Evolutionary conservation across 306 rosid genomes (phyloP).

Genomic region (Oemleria cerasiformis): DNA sequence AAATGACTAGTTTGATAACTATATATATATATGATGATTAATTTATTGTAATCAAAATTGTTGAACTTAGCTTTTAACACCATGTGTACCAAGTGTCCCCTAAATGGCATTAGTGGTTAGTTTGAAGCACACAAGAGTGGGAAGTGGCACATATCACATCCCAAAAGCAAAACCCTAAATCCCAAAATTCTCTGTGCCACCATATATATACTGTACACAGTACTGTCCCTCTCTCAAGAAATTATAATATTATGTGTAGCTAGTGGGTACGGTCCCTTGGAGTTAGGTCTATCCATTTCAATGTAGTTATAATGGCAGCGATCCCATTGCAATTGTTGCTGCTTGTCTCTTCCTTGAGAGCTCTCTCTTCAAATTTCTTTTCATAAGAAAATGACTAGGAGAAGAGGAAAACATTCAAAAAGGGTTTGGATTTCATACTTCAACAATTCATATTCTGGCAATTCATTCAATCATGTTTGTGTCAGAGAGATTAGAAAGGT

Average conservation of each 20-base stretch:
- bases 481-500: constrained; percentile 23
- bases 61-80: constrained; percentile 2
- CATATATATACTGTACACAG: background rate
- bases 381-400: constrained; percentile 34
- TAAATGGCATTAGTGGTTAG: constrained; percentile 28
- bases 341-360: constrained; percentile 28
- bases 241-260: background rate
- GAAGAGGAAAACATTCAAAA: constrained; percentile 28
- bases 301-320: constrained; percentile 18
- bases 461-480: background rate
- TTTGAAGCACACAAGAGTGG: background rate
- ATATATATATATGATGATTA: too few species aligned
- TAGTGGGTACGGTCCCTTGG: constrained; percentile 26
- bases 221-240: constrained; percentile 9
- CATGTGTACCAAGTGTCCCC: constrained; percentile 39
- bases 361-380: constrained; percentile 9
- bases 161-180: constrained; percentile 20
- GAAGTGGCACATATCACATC: constrained; percentile 33
- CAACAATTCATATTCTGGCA: constrained; percentile 9
- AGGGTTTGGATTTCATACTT: constrained; percentile 27
- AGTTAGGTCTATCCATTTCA: constrained; percentile 31
- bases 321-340: background rate
- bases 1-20: background rate
- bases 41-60: background rate
- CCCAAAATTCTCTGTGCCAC: constrained; percentile 28